Conservation (phyloP, 73 alveolate genomes). For the Tetrahymena borealis region DNA sequence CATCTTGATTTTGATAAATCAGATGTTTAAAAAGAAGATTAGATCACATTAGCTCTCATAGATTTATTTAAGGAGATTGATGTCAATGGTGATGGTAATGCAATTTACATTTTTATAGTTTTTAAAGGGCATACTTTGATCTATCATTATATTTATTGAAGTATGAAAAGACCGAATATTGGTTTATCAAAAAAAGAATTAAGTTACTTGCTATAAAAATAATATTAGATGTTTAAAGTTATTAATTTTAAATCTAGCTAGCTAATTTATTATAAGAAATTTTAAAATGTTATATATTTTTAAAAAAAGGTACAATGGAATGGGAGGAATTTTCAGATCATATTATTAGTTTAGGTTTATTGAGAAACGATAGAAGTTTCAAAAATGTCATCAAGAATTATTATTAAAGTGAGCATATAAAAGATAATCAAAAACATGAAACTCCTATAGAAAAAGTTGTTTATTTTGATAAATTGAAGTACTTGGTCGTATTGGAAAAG, state of each 20-base stretch:
- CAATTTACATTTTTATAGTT: neutral
- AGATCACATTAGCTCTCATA: constrained; percentile 69
- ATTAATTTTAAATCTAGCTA: too few relatives aligned
- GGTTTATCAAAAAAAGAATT: too few relatives aligned
- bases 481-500: constrained; percentile 87
- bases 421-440: constrained; percentile 88
- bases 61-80: constrained; percentile 93
- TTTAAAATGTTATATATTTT: neutral
- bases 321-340: constrained; percentile 97
- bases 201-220: too few relatives aligned
- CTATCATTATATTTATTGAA: too few relatives aligned
- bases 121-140: too few relatives aligned
- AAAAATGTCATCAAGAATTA: constrained; percentile 89
- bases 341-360: constrained; percentile 92
- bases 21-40: constrained; percentile 60
- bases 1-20: constrained; percentile 62
- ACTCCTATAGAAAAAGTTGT: constrained; percentile 83
- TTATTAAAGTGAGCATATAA: constrained; percentile 67
- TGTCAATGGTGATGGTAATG: constrained; percentile 86
- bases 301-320: constrained; percentile 55
- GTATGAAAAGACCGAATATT: too few relatives aligned
- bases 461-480: constrained; percentile 83
- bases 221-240: too few relatives aligned
- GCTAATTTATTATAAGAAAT: neutral
- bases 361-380: constrained; percentile 85